These are phyloP conservation scores for Psidium friedrichsthalianum DNA, from an alignment of 345 rosid species.

Conservation along the genomic window DNA sequence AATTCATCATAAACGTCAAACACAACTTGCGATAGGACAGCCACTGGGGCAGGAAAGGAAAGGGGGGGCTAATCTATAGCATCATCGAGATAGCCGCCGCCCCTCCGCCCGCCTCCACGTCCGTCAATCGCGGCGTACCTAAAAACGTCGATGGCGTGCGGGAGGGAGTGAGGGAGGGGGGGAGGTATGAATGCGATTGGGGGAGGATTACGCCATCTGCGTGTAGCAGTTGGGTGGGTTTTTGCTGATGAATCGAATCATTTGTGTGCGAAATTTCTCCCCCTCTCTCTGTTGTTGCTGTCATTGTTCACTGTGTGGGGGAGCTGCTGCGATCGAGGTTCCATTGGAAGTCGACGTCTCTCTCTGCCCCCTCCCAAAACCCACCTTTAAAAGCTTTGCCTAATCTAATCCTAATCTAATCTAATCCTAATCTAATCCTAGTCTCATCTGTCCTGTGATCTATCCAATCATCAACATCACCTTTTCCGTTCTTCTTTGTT, in stretches of 20 bases:
- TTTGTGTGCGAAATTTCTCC: background rate
- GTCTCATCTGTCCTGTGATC: background rate
- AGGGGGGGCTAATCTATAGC: background rate
- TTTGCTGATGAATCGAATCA: background rate
- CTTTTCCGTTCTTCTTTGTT: background rate
- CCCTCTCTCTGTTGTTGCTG: background rate
- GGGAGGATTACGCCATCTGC: background rate
- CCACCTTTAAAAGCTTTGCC: too few species aligned
- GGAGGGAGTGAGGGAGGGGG: background rate
- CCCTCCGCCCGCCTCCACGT: too few species aligned
- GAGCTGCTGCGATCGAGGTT: background rate
- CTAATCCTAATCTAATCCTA: too few species aligned
- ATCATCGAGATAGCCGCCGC: background rate
- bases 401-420: too few species aligned
- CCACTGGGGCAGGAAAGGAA: background rate
- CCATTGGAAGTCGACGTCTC: background rate
- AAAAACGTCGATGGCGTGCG: background rate
- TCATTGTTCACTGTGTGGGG: background rate
- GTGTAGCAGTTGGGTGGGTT: background rate
- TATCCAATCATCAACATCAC: background rate
- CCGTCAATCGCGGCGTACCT: background rate
- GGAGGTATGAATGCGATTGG: background rate
- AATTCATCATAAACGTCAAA: background rate
- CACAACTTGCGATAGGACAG: background rate
- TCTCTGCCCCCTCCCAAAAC: too few species aligned